Evolutionary conservation across 1,284 basidiomycete species (phyloP).

Genomic region (Cerrena zonata): DNA sequence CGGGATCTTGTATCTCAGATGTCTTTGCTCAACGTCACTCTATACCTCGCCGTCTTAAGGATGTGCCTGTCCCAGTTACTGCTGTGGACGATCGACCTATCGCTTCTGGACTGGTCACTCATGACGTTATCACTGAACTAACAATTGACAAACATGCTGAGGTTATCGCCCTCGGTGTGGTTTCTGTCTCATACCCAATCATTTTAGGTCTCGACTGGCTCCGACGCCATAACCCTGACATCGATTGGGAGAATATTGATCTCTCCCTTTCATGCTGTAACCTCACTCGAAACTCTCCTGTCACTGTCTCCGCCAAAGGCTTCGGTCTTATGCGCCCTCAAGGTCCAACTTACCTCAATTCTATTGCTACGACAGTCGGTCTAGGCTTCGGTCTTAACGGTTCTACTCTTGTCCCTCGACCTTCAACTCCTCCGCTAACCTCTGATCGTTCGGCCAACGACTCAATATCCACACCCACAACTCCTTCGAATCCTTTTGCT

Average conservation of each 20-base stretch:
- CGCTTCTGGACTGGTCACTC: constrained; percentile 31
- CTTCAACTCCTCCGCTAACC: no score
- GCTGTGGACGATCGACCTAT: constrained; percentile 33
- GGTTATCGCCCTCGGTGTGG: constrained; percentile 12
- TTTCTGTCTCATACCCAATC: constrained; percentile 17
- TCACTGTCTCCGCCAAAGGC: constrained; percentile 9
- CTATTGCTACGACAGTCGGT: no score
- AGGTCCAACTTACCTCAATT: no score
- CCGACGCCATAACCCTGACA: constrained; percentile 2
- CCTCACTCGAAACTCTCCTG: constrained; percentile 20
- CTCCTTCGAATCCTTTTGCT: no score
- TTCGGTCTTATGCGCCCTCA: constrained; percentile 10
- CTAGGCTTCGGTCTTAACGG: no score
- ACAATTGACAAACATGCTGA: constrained; percentile 22
- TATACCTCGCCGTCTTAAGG: constrained; percentile 21
- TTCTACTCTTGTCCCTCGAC: neutral
- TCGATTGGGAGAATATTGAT: neutral
- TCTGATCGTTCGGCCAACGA: neutral
- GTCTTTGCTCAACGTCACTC: constrained; percentile 27
- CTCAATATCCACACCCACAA: no score
- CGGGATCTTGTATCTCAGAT: constrained; percentile 31
- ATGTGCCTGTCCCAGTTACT: constrained; percentile 27
- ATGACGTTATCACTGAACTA: constrained; percentile 27
- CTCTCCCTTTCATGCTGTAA: constrained; percentile 27
- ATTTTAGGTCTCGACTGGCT: constrained; percentile 10